Evolutionary conservation across 495 filamentous ascomycete species (phyloP).

Genomic region (Neurospora sp.): DNA sequence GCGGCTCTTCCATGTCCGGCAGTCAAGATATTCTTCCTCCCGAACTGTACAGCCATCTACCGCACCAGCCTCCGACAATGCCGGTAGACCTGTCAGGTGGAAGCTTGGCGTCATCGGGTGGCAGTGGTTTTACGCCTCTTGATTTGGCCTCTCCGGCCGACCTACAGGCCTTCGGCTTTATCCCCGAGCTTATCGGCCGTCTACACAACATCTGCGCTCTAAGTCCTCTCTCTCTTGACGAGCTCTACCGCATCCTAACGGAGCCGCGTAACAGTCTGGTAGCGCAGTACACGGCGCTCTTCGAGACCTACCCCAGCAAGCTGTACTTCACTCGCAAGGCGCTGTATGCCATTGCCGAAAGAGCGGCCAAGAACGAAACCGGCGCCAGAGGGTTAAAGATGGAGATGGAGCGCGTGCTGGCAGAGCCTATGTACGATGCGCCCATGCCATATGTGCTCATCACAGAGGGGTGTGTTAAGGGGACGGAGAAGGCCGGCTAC

Average conservation of each 20-base stretch:
- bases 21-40: constrained; percentile 31
- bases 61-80: constrained; percentile 27
- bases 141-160: constrained; percentile 75
- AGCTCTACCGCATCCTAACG: constrained; percentile 79
- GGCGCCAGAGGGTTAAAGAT: constrained; percentile 82
- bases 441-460: constrained; percentile 60
- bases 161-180: constrained; percentile 84
- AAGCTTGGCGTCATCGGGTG: constrained; percentile 4
- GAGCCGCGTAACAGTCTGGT: constrained; percentile 83
- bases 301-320: constrained; percentile 72
- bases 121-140: constrained; percentile 55
- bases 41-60: constrained; percentile 32
- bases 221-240: constrained; percentile 63
- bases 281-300: constrained; percentile 75
- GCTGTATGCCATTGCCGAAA: constrained; percentile 65
- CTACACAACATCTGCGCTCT: constrained; percentile 83
- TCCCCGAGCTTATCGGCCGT: constrained; percentile 86
- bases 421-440: constrained; percentile 84
- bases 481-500: constrained; percentile 44
- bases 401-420: constrained; percentile 78
- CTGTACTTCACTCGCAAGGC: constrained; percentile 75
- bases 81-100: not conserved
- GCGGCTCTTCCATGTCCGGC: constrained; percentile 17
- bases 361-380: constrained; percentile 65
- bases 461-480: constrained; percentile 61